Percentiles rank a stretch among this genome's conserved stretches.
phyloP scores from a whole-genome alignment of 306 rosid genomes.

The Acacia acuminata region DNA sequence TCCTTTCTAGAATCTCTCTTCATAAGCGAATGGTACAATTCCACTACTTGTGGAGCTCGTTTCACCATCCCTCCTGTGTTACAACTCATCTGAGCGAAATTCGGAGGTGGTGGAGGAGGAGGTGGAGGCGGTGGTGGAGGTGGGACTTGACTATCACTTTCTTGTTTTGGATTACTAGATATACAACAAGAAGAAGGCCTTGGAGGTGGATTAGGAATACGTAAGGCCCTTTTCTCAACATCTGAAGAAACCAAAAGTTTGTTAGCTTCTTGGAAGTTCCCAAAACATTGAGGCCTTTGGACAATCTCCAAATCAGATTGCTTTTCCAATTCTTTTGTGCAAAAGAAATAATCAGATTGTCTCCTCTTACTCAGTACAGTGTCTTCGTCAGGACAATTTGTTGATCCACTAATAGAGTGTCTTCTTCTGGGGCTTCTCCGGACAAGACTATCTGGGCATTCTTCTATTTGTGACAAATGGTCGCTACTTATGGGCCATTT shows the following conservation, averaged over 20 bases:
- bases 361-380: constrained; percentile 63
- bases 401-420: constrained; percentile 89
- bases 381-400: constrained; percentile 67
- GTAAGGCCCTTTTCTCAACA: constrained; percentile 82
- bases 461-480: constrained; percentile 63
- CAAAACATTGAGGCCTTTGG: constrained; percentile 51
- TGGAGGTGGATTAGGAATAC: constrained; percentile 96
- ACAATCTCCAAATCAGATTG: constrained; percentile 57
- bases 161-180: constrained; percentile 55
- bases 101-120: constrained; percentile 73
- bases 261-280: constrained; percentile 54
- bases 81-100: constrained; percentile 54
- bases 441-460: constrained; percentile 48
- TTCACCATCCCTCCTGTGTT: constrained; percentile 62
- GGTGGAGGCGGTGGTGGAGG: constrained; percentile 69
- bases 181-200: constrained; percentile 81
- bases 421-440: constrained; percentile 79
- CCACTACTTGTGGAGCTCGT: constrained; percentile 96
- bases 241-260: constrained; percentile 61
- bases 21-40: constrained; percentile 95
- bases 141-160: constrained; percentile 42
- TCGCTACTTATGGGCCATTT: constrained; percentile 77
- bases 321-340: constrained; percentile 63
- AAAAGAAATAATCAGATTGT: constrained; percentile 78
- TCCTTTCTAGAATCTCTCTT: constrained; percentile 96